Conservation (phyloP, 2,329 filamentous ascomycete species). For the Xylariales sp. region DNA sequence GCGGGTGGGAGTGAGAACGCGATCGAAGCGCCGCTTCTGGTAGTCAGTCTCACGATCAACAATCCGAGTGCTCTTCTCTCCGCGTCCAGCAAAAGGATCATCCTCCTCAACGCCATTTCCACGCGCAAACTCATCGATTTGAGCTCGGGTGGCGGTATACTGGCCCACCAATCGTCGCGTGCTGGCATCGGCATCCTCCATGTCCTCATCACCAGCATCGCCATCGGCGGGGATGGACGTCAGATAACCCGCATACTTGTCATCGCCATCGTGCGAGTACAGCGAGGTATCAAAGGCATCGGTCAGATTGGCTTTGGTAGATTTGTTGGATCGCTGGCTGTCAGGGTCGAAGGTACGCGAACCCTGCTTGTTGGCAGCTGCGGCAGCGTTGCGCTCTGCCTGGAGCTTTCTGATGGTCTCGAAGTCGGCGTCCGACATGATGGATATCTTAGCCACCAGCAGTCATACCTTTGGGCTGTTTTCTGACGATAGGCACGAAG, state of each 20-base stretch:
- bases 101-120: conserved; percentile 86
- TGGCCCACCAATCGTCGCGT: conserved; percentile 83
- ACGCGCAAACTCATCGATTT: conserved; percentile 90
- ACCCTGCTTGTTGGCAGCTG: conserved; percentile 75
- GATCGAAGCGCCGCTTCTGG: conserved; percentile 90
- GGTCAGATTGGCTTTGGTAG: conserved; percentile 86
- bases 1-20: conserved; percentile 78
- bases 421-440: conserved; percentile 77
- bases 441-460: conserved; percentile 20
- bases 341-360: conserved; percentile 74
- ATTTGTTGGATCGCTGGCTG: conserved; percentile 76
- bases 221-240: conserved; percentile 79
- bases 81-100: conserved; percentile 76
- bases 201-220: conserved; percentile 75
- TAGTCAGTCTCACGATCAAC: conserved; percentile 94
- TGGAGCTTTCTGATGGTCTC: conserved; percentile 83
- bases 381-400: conserved; percentile 83
- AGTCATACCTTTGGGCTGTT: conserved; percentile 10
- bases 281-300: conserved; percentile 85
- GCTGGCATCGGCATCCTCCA: conserved; percentile 66
- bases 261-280: conserved; percentile 72
- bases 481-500: background rate
- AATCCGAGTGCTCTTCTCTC: conserved; percentile 87
- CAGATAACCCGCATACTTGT: conserved; percentile 88
- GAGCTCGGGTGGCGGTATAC: conserved; percentile 87